Conservation (phyloP, 2,329 filamentous ascomycete species). For the Fusarium sp. region DNA sequence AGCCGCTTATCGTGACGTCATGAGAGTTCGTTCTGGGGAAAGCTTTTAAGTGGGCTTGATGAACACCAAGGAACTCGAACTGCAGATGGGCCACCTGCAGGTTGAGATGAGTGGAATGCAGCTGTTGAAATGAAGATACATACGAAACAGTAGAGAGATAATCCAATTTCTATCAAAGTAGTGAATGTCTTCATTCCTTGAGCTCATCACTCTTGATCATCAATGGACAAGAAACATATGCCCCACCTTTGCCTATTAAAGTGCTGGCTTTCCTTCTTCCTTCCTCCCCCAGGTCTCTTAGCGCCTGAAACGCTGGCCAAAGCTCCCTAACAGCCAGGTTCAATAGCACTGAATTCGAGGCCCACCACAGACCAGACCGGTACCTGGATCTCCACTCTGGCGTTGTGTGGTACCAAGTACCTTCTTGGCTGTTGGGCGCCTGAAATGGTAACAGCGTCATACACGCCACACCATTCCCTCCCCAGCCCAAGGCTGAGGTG, state of each 20-base stretch:
- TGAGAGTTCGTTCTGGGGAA: constrained; percentile 20
- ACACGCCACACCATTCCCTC: constrained; percentile 39
- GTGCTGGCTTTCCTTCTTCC: background rate
- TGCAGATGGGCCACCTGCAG: background rate
- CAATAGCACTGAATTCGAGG: background rate
- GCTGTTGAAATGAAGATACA: background rate
- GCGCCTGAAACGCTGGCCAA: constrained; percentile 4
- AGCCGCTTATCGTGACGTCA: constrained; percentile 40
- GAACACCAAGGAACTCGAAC: constrained; percentile 1
- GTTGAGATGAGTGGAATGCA: background rate
- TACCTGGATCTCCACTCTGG: background rate
- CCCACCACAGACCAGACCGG: background rate
- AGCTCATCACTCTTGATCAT: background rate
- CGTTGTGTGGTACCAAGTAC: constrained; percentile 12
- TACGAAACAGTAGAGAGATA: background rate
- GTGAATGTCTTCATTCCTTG: background rate
- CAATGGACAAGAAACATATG: background rate
- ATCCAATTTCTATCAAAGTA: background rate
- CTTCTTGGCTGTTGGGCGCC: constrained; percentile 1
- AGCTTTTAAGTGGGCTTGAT: background rate
- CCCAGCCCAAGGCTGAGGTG: constrained; percentile 11
- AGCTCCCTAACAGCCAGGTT: constrained; percentile 1
- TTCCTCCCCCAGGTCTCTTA: background rate
- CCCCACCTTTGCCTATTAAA: background rate
- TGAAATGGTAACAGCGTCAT: constrained; percentile 35